phyloP scores from a whole-genome alignment of 805 yeast species.

The Metschnikowia shivogae region DNA sequence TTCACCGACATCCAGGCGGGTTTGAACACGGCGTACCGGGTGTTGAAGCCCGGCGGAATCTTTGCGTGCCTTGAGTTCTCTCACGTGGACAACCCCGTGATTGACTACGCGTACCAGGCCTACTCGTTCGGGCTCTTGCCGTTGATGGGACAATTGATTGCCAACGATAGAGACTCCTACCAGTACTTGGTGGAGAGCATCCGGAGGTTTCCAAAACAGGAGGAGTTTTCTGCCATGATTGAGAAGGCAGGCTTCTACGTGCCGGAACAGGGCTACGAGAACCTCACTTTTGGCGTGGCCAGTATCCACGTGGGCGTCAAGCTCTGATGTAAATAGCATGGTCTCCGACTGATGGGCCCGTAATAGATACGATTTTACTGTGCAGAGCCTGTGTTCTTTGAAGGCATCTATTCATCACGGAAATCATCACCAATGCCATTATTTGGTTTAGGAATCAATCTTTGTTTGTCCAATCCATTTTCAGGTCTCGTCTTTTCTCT shows the following conservation, averaged over 20 bases:
- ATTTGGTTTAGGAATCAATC: too few relatives aligned
- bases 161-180: slow-evolving; percentile 93
- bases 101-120: slow-evolving; percentile 76
- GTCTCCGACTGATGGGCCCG: not conserved
- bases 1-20: slow-evolving; percentile 95
- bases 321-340: slow-evolving; percentile 40
- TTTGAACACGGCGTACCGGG: slow-evolving; percentile 90
- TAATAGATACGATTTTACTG: not conserved
- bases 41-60: slow-evolving; percentile 94
- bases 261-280: slow-evolving; percentile 86
- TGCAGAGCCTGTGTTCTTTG: too few relatives aligned
- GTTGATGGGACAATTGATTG: slow-evolving; percentile 91
- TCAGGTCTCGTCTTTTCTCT: too few relatives aligned
- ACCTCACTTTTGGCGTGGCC: slow-evolving; percentile 90
- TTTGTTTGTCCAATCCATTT: not conserved
- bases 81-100: slow-evolving; percentile 74
- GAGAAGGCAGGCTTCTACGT: slow-evolving; percentile 91
- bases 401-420: too few relatives aligned
- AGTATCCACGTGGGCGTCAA: slow-evolving; percentile 95
- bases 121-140: slow-evolving; percentile 89
- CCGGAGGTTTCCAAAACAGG: slow-evolving; percentile 87
- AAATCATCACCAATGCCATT: too few relatives aligned
- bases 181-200: slow-evolving; percentile 96
- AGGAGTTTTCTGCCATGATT: slow-evolving; percentile 85
- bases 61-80: slow-evolving; percentile 95